Evolutionary conservation across 2,329 filamentous ascomycete genomes (phyloP), one percentile per base, ranked within the genome.

Genomic region (Penicillium sp.): DNA sequence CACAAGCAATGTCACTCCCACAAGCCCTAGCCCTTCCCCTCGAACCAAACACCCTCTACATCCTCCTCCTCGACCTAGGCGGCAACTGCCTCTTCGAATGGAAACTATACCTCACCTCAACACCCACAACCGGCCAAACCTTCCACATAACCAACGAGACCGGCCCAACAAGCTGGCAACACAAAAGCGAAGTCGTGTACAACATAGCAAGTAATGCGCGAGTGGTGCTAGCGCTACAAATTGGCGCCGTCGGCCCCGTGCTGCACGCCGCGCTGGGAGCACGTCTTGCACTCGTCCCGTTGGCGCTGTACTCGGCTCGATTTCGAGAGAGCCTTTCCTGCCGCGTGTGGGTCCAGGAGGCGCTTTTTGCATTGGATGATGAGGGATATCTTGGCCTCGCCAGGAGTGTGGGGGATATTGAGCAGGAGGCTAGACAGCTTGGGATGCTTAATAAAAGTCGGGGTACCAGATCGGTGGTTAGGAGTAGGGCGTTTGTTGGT

Each of bases 321-420:
- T 65, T 59, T 29, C 42, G 57, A 2, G 62, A 62, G 35, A 23
- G 56, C 0, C 51, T 63, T 10, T 61, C 51, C 10, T 64, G 64
- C 40, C 62, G 60, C 1, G 58, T 65, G 4, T 67, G 65, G 66
- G 29, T 63, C 5, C 65, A 63, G 37, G 64, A 67, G 56, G 63
- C 62, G 4, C 37, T 67, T 31, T 61, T 60, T 46, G 60, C 56
- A 5, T 52, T 68, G 8, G 64, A 68, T 54, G 54, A 65, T 38
- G 57, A 65, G 32, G 63, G 62, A 2, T 64, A 63, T 46, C 51
- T 68, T 12, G 51, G 60, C 46, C 48, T 68, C 25, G 35, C 32
- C 1, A 54, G 41, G 37, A 47, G 45, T 16, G 52, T 64, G 18
- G 12, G 38, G 6, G 55, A 55, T 4, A 54, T 68, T 31, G 61